Base-by-base conservation (phyloP, 495 filamentous ascomycete genomes). In the Lineolata rhizophorae region DNA sequence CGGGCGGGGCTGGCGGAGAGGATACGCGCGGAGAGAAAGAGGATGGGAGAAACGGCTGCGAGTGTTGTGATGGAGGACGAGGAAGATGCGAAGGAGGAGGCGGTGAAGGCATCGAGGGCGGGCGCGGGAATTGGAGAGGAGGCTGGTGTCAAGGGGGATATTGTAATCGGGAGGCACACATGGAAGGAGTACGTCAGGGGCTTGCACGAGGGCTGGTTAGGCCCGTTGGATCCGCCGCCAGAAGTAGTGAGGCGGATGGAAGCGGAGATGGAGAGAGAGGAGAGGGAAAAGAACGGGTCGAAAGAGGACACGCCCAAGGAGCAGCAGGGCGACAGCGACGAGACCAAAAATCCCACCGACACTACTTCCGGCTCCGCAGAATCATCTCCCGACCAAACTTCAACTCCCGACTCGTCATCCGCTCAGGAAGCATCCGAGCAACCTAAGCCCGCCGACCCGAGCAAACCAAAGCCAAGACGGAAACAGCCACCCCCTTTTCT, bases 141-240 rank as follows among this genome's bases (percentile, higher is more conserved):
- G 47, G 61, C 71, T 2, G 83, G 79, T 8, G 57, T 75, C 1
- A 60, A 62, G 37, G 83, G 84, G 16, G 84, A 93, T 48, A 58
- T 99, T 29, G 68, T 95, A 3, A 69, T 99, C 38, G 87, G 90
- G 4, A 62, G 87, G 36, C 73, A 94, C 47, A 76, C 84, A 5
- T 99, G 87, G 87, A 95, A 94, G 54, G 87, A 99, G 54, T 99
- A 94, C 52, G 55, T 95, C 6, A 67, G 81, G 17, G 87, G 87
- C 17, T 42, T 94, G 35, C 87, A 99, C 39, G 87, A 99, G 46
- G 87, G 87, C 32, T 95, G 90, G 87, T 57, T 99, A 12, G 87
- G 87, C 1, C 83, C 87, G 1, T 55, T 92, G 16, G 63, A 70
- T 43, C 47, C 55, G 29, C 63, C 62, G 10, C 27, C 39, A 15